These are phyloP conservation scores for Magnolia changhungtana DNA, from an alignment of 164 flowering plant genomes.

Conservation along the genomic window DNA sequence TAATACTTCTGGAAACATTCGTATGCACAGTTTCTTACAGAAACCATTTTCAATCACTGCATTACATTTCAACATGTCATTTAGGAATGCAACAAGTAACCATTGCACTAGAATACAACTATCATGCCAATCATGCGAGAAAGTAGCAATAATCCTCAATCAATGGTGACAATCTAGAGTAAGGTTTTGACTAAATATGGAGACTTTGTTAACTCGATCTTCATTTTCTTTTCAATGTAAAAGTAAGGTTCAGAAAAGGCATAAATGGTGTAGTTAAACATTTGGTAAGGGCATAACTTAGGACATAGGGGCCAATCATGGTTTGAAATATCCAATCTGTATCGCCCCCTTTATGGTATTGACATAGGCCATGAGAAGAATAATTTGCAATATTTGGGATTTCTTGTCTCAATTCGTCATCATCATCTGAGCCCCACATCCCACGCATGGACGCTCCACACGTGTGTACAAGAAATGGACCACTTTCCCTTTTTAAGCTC, in stretches of 20 bases:
- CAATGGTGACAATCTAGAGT: background rate
- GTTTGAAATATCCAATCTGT: no score
- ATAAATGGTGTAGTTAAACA: no score
- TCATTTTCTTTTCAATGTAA: no score
- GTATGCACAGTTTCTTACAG: constrained; percentile 57
- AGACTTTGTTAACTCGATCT: background rate
- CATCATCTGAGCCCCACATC: no score
- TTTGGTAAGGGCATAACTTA: no score
- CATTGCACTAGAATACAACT: background rate
- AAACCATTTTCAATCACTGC: constrained; percentile 70
- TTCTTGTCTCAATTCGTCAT: no score
- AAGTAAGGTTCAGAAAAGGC: no score
- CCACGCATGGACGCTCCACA: no score
- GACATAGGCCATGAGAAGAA: background rate
- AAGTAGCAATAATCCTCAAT: background rate
- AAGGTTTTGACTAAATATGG: background rate
- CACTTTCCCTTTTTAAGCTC: no score
- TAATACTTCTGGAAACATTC: constrained; percentile 53
- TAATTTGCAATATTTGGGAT: background rate
- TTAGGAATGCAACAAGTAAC: background rate
- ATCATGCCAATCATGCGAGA: background rate
- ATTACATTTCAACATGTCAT: constrained; percentile 9
- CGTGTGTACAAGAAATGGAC: no score
- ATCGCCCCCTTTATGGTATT: no score
- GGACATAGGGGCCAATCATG: no score